These are phyloP conservation scores for Pseudopyrenochaeta lycopersici DNA, from an alignment of 2,329 filamentous ascomycete species.

Conservation along the genomic window DNA sequence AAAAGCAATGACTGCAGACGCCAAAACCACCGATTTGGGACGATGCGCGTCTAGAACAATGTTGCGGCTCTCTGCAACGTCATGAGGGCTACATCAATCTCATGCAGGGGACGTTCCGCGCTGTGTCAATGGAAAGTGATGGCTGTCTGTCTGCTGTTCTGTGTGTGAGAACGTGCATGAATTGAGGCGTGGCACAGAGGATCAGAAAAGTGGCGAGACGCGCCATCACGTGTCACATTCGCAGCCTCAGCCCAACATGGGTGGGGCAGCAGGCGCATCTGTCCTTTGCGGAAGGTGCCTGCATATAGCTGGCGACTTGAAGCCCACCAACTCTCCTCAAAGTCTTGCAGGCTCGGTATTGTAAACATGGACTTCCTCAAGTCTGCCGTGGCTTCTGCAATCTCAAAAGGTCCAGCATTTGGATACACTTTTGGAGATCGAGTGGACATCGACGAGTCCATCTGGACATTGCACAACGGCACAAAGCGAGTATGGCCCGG, in stretches of 20 bases:
- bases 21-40: too few species aligned
- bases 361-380: conserved; percentile 92
- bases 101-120: too few species aligned
- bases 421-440: conserved; percentile 92
- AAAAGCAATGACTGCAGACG: too few species aligned
- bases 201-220: conserved; percentile 5
- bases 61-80: not conserved
- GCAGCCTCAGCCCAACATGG: conserved; percentile 4
- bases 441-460: conserved; percentile 90
- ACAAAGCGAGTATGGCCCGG: conserved; percentile 76
- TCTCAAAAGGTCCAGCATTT: conserved; percentile 92
- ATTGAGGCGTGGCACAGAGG: too few species aligned
- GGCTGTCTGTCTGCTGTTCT: too few species aligned
- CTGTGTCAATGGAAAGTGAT: too few species aligned
- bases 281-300: conserved; percentile 18
- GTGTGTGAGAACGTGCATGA: too few species aligned
- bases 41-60: too few species aligned
- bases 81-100: too few species aligned
- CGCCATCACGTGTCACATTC: conserved; percentile 18
- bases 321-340: not conserved
- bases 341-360: not conserved
- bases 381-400: conserved; percentile 95
- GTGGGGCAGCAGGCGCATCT: conserved; percentile 27
- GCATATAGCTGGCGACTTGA: not conserved
- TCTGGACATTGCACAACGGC: conserved; percentile 96